A percentile compares a stretch with the other conserved stretches of the same genome.
These are phyloP conservation scores for Kwoniella europaea DNA, from an alignment of 768 basidiomycete species.

Conservation along the genomic window DNA sequence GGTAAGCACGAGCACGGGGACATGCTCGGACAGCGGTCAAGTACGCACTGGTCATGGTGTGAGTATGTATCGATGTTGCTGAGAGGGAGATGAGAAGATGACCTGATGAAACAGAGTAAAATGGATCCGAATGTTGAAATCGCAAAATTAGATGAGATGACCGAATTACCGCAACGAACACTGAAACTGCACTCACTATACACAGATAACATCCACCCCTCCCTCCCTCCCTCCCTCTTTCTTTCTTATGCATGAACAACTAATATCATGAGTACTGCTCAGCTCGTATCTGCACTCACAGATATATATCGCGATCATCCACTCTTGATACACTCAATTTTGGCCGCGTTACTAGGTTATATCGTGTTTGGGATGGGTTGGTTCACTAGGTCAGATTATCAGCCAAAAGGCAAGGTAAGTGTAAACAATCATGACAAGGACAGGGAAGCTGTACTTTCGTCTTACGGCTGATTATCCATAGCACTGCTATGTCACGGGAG, in stretches of 20 bases:
- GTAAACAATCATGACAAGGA: background rate
- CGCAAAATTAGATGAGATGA: background rate
- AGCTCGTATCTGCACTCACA: background rate
- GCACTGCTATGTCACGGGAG: conserved; percentile 88
- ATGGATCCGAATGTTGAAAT: background rate
- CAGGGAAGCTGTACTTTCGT: background rate
- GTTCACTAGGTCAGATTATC: conserved; percentile 33
- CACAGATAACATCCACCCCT: background rate
- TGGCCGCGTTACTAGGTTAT: conserved; percentile 19
- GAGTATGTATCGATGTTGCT: background rate
- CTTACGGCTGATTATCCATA: conserved; percentile 49
- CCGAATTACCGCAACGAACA: background rate
- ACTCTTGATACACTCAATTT: background rate
- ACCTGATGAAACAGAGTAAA: too few relatives aligned
- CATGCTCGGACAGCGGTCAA: too few relatives aligned
- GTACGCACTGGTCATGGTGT: conserved; percentile 1
- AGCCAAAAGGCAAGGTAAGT: conserved; percentile 48
- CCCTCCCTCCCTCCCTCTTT: background rate
- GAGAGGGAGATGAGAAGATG: too few relatives aligned
- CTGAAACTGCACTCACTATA: background rate
- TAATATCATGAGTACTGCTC: background rate
- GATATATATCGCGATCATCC: conserved; percentile 7
- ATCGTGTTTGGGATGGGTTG: conserved; percentile 24
- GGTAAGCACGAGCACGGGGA: too few relatives aligned
- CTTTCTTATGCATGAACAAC: background rate